Evolutionary conservation across 306 rosid genomes (phyloP).

Genomic region (Cucurbita maxima): DNA sequence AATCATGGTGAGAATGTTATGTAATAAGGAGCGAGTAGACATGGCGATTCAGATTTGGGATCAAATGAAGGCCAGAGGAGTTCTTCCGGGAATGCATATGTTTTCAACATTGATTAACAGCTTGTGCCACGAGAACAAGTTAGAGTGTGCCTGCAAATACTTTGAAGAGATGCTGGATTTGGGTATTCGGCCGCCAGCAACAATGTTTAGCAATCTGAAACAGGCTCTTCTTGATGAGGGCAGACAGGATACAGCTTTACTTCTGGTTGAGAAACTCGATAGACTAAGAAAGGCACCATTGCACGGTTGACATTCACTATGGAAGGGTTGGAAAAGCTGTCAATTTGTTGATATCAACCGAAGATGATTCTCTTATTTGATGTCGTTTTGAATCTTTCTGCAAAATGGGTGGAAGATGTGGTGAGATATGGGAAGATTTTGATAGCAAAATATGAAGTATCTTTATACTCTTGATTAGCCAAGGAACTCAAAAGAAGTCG

Average conservation of each 20-base stretch:
- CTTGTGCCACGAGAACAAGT: conserved; percentile 44
- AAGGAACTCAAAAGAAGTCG: background rate
- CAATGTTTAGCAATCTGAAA: conserved; percentile 46
- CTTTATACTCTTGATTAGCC: background rate
- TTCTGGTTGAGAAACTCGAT: conserved; percentile 33
- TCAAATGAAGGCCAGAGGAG: conserved; percentile 50
- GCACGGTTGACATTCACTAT: conserved; percentile 7
- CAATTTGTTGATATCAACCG: background rate
- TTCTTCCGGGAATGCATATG: conserved; percentile 73
- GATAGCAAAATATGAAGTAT: background rate
- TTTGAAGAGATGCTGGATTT: conserved; percentile 63
- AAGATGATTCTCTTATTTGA: background rate
- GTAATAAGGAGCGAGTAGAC: conserved; percentile 43
- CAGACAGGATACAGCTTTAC: conserved; percentile 23
- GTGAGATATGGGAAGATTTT: background rate
- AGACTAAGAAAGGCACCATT: conserved; percentile 46
- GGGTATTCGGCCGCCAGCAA: conserved; percentile 65
- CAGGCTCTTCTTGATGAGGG: conserved; percentile 41
- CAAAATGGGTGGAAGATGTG: background rate
- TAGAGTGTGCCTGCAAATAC: conserved; percentile 63
- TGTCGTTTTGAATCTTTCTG: background rate
- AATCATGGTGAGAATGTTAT: conserved; percentile 67
- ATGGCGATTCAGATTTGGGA: conserved; percentile 55
- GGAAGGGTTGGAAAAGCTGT: background rate
- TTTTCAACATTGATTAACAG: conserved; percentile 48